Evolutionary conservation across 805 yeast species (phyloP), one percentile per base, ranked within the genome.

Genomic region (Debaryomyces castellii): DNA sequence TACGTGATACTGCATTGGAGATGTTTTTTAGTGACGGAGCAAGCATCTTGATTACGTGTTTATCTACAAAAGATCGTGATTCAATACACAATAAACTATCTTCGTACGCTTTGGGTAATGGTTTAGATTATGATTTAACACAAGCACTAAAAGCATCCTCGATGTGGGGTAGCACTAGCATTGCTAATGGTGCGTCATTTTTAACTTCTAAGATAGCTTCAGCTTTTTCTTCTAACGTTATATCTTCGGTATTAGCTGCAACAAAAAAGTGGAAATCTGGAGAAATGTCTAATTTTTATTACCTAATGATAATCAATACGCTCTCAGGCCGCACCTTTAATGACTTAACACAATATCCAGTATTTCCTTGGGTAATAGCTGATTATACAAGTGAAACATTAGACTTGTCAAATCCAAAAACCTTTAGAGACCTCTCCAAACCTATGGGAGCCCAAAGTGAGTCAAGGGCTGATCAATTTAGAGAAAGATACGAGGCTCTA

Each of bases 361-460:
- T 90, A 0, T 90, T 89, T 54, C 97, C 97, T 0, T 89, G 96
- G 95, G 89, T 89, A 0, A 77, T 89, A 48, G 83, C 94, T 0
- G 96, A 89, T 59, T 89, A 89, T 58, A 74, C 79, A 1, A 86
- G 94, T 54, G 82, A 81, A 2, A 77, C 67, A 10, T 66, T 89
- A n/a, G 90, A 89, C 59, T 66, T 90, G 36, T 59, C 66, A 3
- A 70, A 88, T 53, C 83, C 87, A 0, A 66, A 71, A 7, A 67
- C 84, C 0, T 89, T 76, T 58, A 70, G 97, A 52, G 96, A 89
- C 58, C 67, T 89, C 20, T 76, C 88, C 0, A 88, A 87, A 55
- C 96, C 96, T 1, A 90, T 89, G 96, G 97, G 97, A 1, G 96
- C 91, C 0, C 97, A 89, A 60, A 70, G 81, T 2, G 59, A 62